phyloP scores from a whole-genome alignment of 306 rosid species.

The Leucaena leucocephala region DNA sequence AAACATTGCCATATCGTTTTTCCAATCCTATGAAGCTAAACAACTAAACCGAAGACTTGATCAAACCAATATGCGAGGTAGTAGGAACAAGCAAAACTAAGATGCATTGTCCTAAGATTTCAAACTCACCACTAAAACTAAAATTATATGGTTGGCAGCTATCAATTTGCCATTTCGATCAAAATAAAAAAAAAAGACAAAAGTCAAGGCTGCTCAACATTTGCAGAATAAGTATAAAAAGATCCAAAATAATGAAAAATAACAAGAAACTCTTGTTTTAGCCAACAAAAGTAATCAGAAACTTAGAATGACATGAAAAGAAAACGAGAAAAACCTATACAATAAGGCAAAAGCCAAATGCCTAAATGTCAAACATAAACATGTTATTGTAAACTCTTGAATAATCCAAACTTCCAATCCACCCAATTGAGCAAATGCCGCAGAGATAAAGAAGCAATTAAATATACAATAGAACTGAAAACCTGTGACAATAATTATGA shows the following conservation, averaged over 20 bases:
- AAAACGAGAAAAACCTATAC: neutral
- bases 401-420: neutral
- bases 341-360: neutral
- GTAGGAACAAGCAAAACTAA: neutral
- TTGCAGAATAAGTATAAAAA: neutral
- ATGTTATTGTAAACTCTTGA: neutral
- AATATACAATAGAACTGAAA: neutral
- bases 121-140: neutral
- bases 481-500: neutral
- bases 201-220: neutral
- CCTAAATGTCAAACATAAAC: neutral
- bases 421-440: neutral
- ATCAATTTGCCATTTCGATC: no score
- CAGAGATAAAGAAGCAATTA: neutral
- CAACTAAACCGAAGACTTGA: neutral
- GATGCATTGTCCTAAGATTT: neutral
- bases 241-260: neutral
- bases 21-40: slow-evolving; percentile 4
- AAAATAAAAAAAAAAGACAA: no score
- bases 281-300: neutral
- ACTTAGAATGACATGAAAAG: neutral
- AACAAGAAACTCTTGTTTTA: no score
- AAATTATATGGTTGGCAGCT: no score
- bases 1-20: neutral
- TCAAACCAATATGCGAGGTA: neutral